These are phyloP conservation scores for Acrocalymma vagum DNA, from an alignment of 2,329 filamentous ascomycete genomes.

Conservation along the genomic window DNA sequence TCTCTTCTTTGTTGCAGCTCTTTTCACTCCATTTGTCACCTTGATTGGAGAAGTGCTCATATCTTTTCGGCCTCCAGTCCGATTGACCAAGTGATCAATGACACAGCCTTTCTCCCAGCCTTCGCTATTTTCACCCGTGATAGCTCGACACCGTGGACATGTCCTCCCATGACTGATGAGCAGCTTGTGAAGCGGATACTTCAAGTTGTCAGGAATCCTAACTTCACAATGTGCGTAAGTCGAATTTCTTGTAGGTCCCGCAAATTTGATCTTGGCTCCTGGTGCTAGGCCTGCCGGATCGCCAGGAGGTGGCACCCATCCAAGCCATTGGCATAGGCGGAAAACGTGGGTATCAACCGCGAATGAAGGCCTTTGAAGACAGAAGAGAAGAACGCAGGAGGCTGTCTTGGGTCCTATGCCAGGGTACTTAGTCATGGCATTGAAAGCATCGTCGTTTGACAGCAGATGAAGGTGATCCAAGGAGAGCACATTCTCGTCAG, in stretches of 20 bases:
- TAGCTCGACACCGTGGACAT: constrained; percentile 68
- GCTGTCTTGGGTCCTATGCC: constrained; percentile 74
- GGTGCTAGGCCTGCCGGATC: constrained; percentile 40
- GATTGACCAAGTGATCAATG: constrained; percentile 69
- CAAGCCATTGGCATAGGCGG: constrained; percentile 68
- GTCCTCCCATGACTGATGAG: constrained; percentile 70
- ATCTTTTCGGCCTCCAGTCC: constrained; percentile 64
- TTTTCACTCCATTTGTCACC: constrained; percentile 22
- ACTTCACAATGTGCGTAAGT: constrained; percentile 69
- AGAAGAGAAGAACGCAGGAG: constrained; percentile 71
- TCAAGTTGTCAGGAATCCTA: constrained; percentile 67
- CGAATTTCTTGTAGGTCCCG: constrained; percentile 57
- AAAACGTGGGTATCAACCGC: constrained; percentile 75
- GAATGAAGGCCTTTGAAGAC: constrained; percentile 69
- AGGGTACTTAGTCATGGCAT: constrained; percentile 65
- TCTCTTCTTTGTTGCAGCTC: constrained; percentile 16
- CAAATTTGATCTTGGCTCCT: constrained; percentile 50
- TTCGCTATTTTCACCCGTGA: constrained; percentile 66
- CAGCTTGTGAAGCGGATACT: constrained; percentile 70
- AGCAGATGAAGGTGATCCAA: constrained; percentile 68
- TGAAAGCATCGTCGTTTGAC: constrained; percentile 65
- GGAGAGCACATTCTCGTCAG: constrained; percentile 68
- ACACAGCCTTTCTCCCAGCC: constrained; percentile 71
- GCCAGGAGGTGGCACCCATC: constrained; percentile 64
- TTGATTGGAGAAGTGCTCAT: constrained; percentile 22